A percentile compares a stretch with the other conserved stretches of the same genome.
Conservation (phyloP, 2,329 filamentous ascomycete species). For the Monilinia fructicola region DNA sequence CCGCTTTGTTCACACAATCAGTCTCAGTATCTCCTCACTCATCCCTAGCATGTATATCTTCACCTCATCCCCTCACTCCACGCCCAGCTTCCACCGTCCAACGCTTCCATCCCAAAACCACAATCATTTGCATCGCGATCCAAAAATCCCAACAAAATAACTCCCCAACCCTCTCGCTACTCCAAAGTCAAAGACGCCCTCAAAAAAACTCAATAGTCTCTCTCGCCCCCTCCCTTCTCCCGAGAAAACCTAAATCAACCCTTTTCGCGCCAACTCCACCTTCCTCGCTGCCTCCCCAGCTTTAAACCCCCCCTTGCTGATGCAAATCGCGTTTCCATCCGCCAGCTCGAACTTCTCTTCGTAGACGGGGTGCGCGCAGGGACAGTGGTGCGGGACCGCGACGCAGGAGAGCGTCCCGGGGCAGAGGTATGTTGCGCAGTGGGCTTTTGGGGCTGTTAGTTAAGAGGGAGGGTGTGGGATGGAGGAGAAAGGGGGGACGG, state of each 20-base stretch:
- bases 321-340: constrained; percentile 71
- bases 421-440: constrained; percentile 91
- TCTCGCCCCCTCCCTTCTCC: background rate
- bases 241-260: constrained; percentile 61
- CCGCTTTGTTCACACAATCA: no score
- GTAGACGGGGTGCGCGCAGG: constrained; percentile 75
- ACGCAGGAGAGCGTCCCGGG: constrained; percentile 94
- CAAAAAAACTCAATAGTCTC: no score
- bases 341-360: constrained; percentile 76
- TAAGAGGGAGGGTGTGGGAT: background rate
- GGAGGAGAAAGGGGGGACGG: background rate
- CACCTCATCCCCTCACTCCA: no score
- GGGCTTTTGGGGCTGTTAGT: constrained; percentile 52
- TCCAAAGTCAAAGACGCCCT: background rate
- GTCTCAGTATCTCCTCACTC: no score
- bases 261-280: constrained; percentile 77
- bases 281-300: constrained; percentile 70
- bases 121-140: background rate
- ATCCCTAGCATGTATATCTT: no score
- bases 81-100: no score
- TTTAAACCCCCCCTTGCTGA: constrained; percentile 73
- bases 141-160: background rate
- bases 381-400: constrained; percentile 94
- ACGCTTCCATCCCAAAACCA: no score
- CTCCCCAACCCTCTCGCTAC: background rate